A percentile compares a stretch with the other conserved stretches of the same genome.
phyloP scores from a whole-genome alignment of 2,329 filamentous ascomycete species.

The Fusarium incarnatum region DNA sequence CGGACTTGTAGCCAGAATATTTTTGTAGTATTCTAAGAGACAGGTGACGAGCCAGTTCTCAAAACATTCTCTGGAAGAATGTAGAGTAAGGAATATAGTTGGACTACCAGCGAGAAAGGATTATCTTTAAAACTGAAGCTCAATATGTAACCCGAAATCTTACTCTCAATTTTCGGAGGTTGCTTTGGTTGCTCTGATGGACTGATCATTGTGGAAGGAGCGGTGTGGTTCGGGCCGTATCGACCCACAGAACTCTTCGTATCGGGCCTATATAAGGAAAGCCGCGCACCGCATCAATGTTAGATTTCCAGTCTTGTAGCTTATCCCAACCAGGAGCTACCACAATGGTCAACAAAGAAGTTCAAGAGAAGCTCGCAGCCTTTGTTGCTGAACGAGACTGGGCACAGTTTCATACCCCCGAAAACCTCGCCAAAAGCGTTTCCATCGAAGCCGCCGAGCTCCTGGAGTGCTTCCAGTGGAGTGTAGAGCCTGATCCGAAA shows the following conservation, averaged over 20 bases:
- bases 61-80: too few relatives aligned
- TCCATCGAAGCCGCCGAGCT: not conserved
- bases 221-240: not conserved
- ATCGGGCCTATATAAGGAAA: not conserved
- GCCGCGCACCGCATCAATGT: rapidly evolving
- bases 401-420: not conserved
- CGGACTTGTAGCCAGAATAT: too few relatives aligned
- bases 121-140: too few relatives aligned
- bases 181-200: too few relatives aligned
- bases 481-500: not conserved
- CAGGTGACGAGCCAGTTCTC: too few relatives aligned
- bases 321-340: rapidly evolving
- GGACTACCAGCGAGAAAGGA: too few relatives aligned
- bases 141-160: too few relatives aligned
- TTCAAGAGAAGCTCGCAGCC: not conserved
- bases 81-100: too few relatives aligned
- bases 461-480: not conserved
- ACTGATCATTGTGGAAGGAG: not conserved
- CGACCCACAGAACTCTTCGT: not conserved
- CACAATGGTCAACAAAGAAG: not conserved
- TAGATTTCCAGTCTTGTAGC: too few relatives aligned
- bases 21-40: too few relatives aligned
- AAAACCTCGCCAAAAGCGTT: not conserved
- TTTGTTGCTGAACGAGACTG: conserved; percentile 1
- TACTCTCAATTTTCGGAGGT: too few relatives aligned